Base-by-base conservation (phyloP, 2,329 filamentous ascomycete genomes). In the Cordyceps cateniannulata region DNA sequence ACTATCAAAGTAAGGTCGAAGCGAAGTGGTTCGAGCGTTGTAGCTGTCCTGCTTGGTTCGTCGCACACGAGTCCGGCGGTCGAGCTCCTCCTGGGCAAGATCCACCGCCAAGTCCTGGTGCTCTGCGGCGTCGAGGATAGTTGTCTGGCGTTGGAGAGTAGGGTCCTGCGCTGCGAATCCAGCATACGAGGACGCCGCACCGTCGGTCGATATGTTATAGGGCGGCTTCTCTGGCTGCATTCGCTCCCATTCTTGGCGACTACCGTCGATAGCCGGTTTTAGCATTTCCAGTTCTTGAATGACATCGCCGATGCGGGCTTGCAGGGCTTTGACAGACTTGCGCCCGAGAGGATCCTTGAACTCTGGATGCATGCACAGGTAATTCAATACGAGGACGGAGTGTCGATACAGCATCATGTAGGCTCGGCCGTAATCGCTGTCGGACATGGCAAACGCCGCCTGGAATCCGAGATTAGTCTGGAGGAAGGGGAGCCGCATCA, bases 351-450 rank as follows among this genome's bases (percentile, higher is more conserved):
- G 81, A 8, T 85, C 81, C 66, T 84, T 88, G 50, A 85, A 85
- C 60, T 95, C 85, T 1, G 93, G 92, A 67, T 98, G 95, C 1
- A 78, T 81, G 0, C 84, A 81, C 9, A 99, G 79, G 59, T 88
- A 82, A 7, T 91, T 84, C 29, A 96, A 78, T 25, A 96, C 84
- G n/a, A 99, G 85, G 58, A 88, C 82, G 10, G 91, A 91, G 75
- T 96, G 92, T 66, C 95, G 87, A 71, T 95, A 91, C n/a, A 96
- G 84, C 62, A 98, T 85, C 59, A 97, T 83, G 73, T 96, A 99
- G 5, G 93, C 90, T 70, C 95, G 89, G 67, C 92, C 85, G 65
- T 91, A 85, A 74, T 97, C 93, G 68, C 88, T 88, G 73, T 98
- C 93, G 47, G 84, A 83, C 68, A 95, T 83, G 71, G 96, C 96